Evolutionary conservation across 371 early-diverging fungal species (phyloP).

Genomic region (Rhizopus arrhizus): DNA sequence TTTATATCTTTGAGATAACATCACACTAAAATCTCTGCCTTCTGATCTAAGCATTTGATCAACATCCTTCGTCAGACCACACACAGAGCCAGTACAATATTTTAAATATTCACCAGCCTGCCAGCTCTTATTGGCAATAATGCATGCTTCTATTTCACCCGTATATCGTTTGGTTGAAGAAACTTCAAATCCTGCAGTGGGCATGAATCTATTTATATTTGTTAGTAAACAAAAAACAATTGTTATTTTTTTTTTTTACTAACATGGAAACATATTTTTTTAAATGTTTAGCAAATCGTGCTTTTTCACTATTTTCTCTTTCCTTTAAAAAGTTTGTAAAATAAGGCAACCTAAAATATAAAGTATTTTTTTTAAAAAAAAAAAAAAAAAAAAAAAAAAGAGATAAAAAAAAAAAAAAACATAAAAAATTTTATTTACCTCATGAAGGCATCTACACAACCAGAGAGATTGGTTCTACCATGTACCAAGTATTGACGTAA

Average conservation of each 20-base stretch:
- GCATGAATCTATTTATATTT: conserved; percentile 63
- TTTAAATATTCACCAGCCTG: conserved; percentile 69
- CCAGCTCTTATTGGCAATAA: conserved; percentile 75
- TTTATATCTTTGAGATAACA: conserved; percentile 69
- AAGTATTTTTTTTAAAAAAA: conserved; percentile 45
- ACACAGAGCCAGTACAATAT: conserved; percentile 73
- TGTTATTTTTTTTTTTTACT: conserved; percentile 13
- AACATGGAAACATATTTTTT: conserved; percentile 39
- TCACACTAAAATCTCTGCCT: conserved; percentile 82
- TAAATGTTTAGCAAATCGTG: conserved; percentile 32
- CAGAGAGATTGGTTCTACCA: conserved; percentile 4
- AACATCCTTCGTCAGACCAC: conserved; percentile 65
- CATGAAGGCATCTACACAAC: conserved; percentile 9
- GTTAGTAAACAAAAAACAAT: conserved; percentile 18
- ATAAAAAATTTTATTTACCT: neutral
- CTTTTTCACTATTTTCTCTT: conserved; percentile 18
- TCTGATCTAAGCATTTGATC: conserved; percentile 62
- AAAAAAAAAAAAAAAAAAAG: too few relatives aligned
- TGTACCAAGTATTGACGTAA: neutral
- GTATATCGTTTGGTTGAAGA: conserved; percentile 70
- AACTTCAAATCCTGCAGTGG: conserved; percentile 78
- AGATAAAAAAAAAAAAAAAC: too few relatives aligned
- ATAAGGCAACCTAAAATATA: conserved; percentile 40
- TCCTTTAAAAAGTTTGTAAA: conserved; percentile 24
- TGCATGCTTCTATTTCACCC: conserved; percentile 70